A percentile compares a stretch with the other conserved stretches of the same genome.
Evolutionary conservation across 768 basidiomycete genomes (phyloP).

Genomic region (Coprinellus micaceus): DNA sequence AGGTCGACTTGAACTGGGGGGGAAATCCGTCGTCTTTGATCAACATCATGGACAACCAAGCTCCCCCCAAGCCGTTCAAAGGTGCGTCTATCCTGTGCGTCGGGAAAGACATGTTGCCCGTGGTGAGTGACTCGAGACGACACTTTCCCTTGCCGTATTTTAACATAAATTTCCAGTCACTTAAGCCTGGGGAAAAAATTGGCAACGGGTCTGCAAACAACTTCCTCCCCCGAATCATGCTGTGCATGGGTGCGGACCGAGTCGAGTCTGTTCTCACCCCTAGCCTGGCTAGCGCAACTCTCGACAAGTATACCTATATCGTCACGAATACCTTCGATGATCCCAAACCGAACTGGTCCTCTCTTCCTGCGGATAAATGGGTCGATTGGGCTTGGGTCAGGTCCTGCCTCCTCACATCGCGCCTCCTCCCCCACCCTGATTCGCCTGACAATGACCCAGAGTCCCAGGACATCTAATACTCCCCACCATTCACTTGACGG

Average conservation of each 20-base stretch:
- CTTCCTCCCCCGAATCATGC: conserved; percentile 59
- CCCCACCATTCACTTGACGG: no score
- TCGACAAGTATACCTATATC: conserved; percentile 53
- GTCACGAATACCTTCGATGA: conserved; percentile 40
- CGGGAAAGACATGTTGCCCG: conserved; percentile 52
- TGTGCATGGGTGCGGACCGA: conserved; percentile 71
- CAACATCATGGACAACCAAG: conserved; percentile 56
- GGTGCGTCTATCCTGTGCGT: conserved; percentile 58
- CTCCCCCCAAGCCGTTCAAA: conserved; percentile 55
- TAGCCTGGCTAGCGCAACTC: conserved; percentile 34
- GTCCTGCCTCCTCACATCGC: conserved; percentile 66
- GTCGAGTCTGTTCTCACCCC: conserved; percentile 64
- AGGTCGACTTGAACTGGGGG: conserved; percentile 48
- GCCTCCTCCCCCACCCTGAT: conserved; percentile 37
- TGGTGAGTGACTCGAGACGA: conserved; percentile 37
- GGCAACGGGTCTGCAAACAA: conserved; percentile 39
- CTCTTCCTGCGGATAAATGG: neutral
- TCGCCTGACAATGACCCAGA: conserved; percentile 19
- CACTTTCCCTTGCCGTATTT: neutral
- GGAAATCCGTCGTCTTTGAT: conserved; percentile 46
- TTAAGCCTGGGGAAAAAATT: neutral
- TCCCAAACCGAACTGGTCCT: neutral
- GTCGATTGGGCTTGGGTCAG: conserved; percentile 74
- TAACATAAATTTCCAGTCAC: neutral
- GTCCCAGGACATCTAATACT: conserved; percentile 26